These are phyloP conservation scores for Mycena galopus DNA, from an alignment of 768 basidiomycete species.

Conservation along the genomic window DNA sequence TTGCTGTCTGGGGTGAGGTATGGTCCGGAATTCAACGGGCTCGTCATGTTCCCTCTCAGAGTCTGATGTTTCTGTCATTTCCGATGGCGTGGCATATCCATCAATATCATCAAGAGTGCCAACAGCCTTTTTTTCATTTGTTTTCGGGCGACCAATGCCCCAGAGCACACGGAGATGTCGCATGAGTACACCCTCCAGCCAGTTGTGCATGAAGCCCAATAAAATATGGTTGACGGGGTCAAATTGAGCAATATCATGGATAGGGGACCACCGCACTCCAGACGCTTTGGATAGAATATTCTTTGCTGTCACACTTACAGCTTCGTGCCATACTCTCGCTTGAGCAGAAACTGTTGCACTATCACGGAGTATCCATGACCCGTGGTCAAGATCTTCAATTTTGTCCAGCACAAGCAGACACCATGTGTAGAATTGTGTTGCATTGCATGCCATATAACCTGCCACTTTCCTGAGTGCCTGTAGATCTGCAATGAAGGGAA, in stretches of 20 bases:
- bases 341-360: constrained; percentile 7
- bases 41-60: too few species aligned
- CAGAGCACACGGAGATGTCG: not conserved
- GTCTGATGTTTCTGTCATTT: too few species aligned
- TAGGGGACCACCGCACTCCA: constrained; percentile 37
- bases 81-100: too few species aligned
- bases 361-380: constrained; percentile 7
- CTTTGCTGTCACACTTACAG: not conserved
- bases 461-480: constrained; percentile 31
- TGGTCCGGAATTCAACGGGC: too few species aligned
- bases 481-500: constrained; percentile 33
- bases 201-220: constrained; percentile 37
- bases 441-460: constrained; percentile 30
- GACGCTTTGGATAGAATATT: not conserved
- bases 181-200: not conserved
- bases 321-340: constrained; percentile 10
- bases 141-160: constrained; percentile 6
- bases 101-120: too few species aligned
- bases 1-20: too few species aligned
- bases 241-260: constrained; percentile 34
- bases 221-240: constrained; percentile 34
- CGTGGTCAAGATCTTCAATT: constrained; percentile 10
- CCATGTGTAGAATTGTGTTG: constrained; percentile 15
- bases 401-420: constrained; percentile 16
- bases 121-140: too few species aligned